These are phyloP conservation scores for Rubia balearica DNA, from an alignment of 305 asterid species.

Conservation along the genomic window DNA sequence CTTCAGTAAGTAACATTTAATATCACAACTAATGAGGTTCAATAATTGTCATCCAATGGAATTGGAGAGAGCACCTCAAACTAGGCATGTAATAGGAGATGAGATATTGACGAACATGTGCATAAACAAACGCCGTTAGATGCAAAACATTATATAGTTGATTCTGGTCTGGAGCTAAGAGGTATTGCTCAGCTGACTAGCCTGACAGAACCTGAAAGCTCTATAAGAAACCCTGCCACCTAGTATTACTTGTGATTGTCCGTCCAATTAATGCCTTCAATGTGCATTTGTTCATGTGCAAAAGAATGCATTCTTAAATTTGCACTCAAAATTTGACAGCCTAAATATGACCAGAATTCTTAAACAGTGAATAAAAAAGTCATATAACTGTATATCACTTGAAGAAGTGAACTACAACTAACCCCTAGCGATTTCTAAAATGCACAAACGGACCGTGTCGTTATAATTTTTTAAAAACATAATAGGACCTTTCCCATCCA, in stretches of 20 bases:
- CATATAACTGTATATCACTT: background rate
- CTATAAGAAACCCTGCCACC: background rate
- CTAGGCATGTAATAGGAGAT: background rate
- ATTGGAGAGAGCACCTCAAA: background rate
- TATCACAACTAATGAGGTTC: background rate
- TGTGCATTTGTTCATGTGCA: background rate
- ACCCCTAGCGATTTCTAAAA: background rate
- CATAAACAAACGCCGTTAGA: background rate
- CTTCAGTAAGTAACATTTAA: background rate
- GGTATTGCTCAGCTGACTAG: constrained; percentile 7
- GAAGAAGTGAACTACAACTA: background rate
- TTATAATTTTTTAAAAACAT: background rate
- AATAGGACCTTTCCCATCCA: background rate
- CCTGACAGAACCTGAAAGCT: background rate
- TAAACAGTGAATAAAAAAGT: background rate
- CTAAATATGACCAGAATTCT: background rate
- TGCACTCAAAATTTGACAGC: background rate
- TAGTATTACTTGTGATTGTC: background rate
- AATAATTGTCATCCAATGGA: background rate
- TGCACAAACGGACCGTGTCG: background rate
- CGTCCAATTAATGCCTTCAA: background rate
- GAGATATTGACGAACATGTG: background rate
- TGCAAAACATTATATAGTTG: background rate
- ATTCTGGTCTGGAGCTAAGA: background rate
- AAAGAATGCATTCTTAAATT: background rate